Evolutionary conservation across 2,329 filamentous ascomycete species (phyloP), one percentile per base, ranked within the genome.

Genomic region (Aspergillus unguis): DNA sequence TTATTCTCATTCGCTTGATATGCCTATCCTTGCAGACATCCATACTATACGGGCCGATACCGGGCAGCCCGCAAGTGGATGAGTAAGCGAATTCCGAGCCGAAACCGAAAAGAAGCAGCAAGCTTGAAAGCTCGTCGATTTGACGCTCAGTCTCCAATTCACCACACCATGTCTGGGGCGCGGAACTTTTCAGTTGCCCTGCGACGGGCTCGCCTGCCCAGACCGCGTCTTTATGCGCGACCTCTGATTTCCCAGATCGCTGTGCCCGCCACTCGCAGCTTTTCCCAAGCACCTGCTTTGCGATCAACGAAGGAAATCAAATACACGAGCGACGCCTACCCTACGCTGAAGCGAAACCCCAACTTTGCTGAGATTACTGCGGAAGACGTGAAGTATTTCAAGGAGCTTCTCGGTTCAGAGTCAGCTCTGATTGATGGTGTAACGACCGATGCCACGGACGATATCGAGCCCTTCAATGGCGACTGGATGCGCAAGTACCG

Each of bases 401-500:
- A 87, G 69, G 77, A 84, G 23, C 75, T 96, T n/a, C 80, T 99
- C 32, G 89, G 90, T 50, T 81, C 82, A 44, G 84, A 86, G 33
- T 88, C 87, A 33, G 91, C 90, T 2, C 80, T 96, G 47, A 83
- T 97, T 56, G 92, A 96, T 68, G 90, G 90, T 46, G 81, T 96
- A 50, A 89, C 85, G 3, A 73, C 83, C 61, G 84, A 92, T 71
- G 85, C 85, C 10, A 76, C 80, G 2, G 88, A 89, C 63, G 94
- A 97, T 68, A 80, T 97, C 59, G 90, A 94, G 69, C 83, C 88
- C 6, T 99, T 91, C 80, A 99, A 99, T 74, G 85, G 86, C 68
- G 94, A 99, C 75, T 99, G 95, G 94, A 96, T 99, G 92, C 86
- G 89, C 73, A 99, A 99, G 76, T 99, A 96, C 77, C 86, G 89